phyloP scores from a whole-genome alignment of 768 basidiomycete genomes.

The Mycena crocata region DNA sequence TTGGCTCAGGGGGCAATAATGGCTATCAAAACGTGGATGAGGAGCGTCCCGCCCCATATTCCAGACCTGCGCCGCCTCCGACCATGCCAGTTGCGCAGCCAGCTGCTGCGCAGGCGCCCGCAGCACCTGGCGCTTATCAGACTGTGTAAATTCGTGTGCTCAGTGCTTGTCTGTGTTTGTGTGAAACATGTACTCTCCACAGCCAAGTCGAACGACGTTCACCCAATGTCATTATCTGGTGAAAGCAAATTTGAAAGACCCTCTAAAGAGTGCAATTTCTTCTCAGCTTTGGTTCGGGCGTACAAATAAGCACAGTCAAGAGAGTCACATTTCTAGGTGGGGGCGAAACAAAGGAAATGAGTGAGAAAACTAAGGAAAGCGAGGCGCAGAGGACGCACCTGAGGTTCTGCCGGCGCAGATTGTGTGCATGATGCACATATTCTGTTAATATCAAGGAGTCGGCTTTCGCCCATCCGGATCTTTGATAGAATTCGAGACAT shows the following conservation, averaged over 20 bases:
- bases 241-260: slow-evolving; percentile 34
- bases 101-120: slow-evolving; percentile 29
- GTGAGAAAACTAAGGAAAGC: no score
- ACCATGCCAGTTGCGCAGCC: slow-evolving; percentile 34
- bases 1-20: slow-evolving; percentile 64
- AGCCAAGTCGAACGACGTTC: neutral
- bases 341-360: no score
- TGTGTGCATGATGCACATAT: slow-evolving; percentile 81
- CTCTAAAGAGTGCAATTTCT: slow-evolving; percentile 49
- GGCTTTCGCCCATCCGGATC: slow-evolving; percentile 64
- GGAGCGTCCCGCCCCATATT: slow-evolving; percentile 47
- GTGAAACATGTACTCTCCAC: neutral
- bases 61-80: slow-evolving; percentile 34
- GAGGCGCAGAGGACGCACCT: no score
- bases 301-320: slow-evolving; percentile 90
- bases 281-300: slow-evolving; percentile 70
- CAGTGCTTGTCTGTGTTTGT: slow-evolving; percentile 12
- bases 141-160: slow-evolving; percentile 45
- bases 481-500: slow-evolving; percentile 68
- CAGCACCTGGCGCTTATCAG: slow-evolving; percentile 58
- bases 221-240: neutral
- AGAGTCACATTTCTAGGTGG: slow-evolving; percentile 84
- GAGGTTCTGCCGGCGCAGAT: slow-evolving; percentile 65
- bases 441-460: slow-evolving; percentile 66
- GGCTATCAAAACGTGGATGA: slow-evolving; percentile 76